These are phyloP conservation scores for Saccharata proteae DNA, from an alignment of 2,329 filamentous ascomycete genomes.

Conservation along the genomic window DNA sequence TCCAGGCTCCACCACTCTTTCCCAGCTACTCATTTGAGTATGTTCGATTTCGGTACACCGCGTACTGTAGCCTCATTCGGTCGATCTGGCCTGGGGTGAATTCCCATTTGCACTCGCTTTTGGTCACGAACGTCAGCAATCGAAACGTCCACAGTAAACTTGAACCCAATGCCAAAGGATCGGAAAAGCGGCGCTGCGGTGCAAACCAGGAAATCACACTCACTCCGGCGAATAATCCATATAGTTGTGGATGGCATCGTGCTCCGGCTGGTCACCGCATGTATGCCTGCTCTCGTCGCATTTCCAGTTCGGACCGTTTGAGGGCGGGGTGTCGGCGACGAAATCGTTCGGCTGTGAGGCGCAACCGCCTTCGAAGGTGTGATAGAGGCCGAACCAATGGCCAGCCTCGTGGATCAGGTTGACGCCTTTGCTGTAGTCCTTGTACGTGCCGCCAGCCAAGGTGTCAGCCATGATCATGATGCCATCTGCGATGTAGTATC, in stretches of 20 bases:
- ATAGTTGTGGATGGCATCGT: conserved; percentile 21
- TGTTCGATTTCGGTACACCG: no score
- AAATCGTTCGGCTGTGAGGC: conserved; percentile 15
- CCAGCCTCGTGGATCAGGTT: conserved; percentile 18
- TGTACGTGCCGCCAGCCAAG: conserved; percentile 13
- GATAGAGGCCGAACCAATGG: conserved; percentile 21
- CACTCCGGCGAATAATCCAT: conserved; percentile 20
- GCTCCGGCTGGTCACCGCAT: conserved; percentile 14
- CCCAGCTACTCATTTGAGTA: no score
- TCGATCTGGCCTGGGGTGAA: not conserved
- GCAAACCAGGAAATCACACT: no score
- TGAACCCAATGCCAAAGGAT: no score
- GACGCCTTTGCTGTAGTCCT: conserved; percentile 11
- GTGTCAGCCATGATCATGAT: conserved; percentile 12
- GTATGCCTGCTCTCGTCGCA: conserved; percentile 17
- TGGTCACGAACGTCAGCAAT: no score
- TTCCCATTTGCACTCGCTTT: no score
- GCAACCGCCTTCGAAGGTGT: conserved; percentile 18
- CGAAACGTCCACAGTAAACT: no score
- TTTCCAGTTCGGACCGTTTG: conserved; percentile 11
- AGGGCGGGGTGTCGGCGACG: conserved; percentile 18
- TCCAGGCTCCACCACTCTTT: no score
- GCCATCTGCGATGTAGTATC: no score
- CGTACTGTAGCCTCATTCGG: no score
- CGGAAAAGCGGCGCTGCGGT: no score